phyloP scores from a whole-genome alignment of 768 basidiomycete genomes.

The Kondoa malvinella region DNA sequence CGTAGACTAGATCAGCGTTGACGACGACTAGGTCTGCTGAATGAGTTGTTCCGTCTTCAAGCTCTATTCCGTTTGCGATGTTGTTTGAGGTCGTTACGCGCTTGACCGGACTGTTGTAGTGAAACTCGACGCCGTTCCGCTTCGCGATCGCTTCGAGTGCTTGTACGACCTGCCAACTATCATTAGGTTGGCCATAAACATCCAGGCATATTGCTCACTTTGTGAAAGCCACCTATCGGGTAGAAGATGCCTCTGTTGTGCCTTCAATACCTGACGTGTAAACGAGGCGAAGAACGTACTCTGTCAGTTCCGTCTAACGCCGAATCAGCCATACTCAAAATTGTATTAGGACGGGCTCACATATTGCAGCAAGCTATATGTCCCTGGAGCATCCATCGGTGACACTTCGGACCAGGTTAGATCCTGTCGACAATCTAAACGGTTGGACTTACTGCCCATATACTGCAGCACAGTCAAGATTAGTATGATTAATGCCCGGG shows the following conservation, averaged over 20 bases:
- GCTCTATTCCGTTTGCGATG: slow-evolving; percentile 31
- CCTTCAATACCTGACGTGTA: slow-evolving; percentile 9
- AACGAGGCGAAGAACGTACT: not conserved
- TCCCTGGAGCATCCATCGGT: slow-evolving; percentile 36
- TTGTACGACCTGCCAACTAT: slow-evolving; percentile 28
- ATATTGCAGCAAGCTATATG: slow-evolving; percentile 36
- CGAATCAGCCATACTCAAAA: not conserved
- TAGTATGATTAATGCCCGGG: slow-evolving; percentile 28
- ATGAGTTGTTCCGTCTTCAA: slow-evolving; percentile 28
- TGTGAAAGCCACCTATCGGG: slow-evolving; percentile 27
- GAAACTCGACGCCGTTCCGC: slow-evolving; percentile 31
- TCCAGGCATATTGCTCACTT: not conserved
- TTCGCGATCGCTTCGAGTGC: slow-evolving; percentile 32
- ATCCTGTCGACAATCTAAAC: not conserved
- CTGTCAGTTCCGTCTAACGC: slow-evolving; percentile 2
- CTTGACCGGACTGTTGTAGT: slow-evolving; percentile 31
- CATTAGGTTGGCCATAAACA: not conserved
- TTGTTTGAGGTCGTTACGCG: slow-evolving; percentile 28
- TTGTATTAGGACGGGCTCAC: slow-evolving; percentile 31
- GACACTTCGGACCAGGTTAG: slow-evolving; percentile 24
- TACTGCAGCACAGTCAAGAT: not conserved
- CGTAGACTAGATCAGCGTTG: slow-evolving; percentile 36
- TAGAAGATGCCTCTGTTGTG: slow-evolving; percentile 29
- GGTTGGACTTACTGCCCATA: not conserved
- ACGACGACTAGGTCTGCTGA: slow-evolving; percentile 34